Percentiles rank a stretch among this genome's conserved stretches.
phyloP scores from a whole-genome alignment of 192 early-diverging fungal genomes.

The Linnemannia zychae region DNA sequence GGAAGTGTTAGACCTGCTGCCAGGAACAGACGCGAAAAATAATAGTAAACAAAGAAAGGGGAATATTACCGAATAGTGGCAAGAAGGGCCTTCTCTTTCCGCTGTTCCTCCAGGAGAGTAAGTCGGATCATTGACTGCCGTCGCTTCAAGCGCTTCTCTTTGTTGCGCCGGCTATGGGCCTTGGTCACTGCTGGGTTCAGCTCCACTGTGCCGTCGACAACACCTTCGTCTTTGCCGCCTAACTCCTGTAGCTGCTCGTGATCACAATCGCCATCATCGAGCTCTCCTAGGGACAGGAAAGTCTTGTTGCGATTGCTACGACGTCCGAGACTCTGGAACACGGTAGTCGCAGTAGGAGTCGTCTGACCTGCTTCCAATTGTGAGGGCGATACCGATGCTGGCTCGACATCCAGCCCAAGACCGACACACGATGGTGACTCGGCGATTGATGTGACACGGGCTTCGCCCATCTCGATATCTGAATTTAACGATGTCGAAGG shows the following conservation, averaged over 20 bases:
- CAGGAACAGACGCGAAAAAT: background rate
- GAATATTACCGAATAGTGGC: constrained; percentile 56
- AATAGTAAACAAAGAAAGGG: too few relatives aligned
- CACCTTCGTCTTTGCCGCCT: background rate
- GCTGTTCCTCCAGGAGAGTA: constrained; percentile 37
- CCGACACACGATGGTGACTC: background rate
- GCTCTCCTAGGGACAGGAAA: background rate
- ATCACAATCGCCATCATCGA: background rate
- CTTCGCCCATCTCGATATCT: constrained; percentile 13
- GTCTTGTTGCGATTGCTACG: background rate
- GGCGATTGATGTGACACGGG: background rate
- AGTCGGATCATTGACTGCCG: constrained; percentile 33
- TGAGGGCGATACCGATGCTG: too few relatives aligned
- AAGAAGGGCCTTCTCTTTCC: constrained; percentile 50
- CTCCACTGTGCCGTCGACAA: background rate
- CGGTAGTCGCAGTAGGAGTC: background rate
- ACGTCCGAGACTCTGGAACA: background rate
- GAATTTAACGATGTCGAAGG: too few relatives aligned
- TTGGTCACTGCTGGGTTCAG: background rate
- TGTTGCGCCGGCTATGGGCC: constrained; percentile 14
- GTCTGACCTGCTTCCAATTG: background rate
- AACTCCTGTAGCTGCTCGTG: background rate
- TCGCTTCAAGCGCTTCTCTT: constrained; percentile 23
- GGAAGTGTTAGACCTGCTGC: too few relatives aligned
- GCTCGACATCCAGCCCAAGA: constrained; percentile 14